Conservation (phyloP, 345 rosid genomes). For the Brassica nigra region DNA sequence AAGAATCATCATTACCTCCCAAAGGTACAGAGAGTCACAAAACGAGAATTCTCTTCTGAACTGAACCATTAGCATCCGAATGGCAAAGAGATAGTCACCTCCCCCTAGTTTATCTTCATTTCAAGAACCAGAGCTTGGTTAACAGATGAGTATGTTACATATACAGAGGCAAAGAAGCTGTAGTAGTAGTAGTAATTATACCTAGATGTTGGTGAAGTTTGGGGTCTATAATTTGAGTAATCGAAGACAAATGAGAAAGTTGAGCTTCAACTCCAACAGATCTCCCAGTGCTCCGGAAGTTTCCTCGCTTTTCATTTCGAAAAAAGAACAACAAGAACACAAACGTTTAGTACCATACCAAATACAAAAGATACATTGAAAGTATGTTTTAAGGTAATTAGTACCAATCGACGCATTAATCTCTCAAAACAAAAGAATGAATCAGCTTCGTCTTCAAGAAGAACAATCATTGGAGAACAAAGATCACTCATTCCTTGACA, state of each 20-base stretch:
- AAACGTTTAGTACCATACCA: slow-evolving; percentile 6
- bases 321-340: neutral
- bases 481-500: slow-evolving; percentile 99
- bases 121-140: neutral
- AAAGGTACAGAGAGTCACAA: slow-evolving; percentile 89
- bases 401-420: slow-evolving; percentile 96
- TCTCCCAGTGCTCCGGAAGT: slow-evolving; percentile 85
- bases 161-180: neutral
- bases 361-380: neutral
- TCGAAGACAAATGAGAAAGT: slow-evolving; percentile 77
- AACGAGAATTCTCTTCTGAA: slow-evolving; percentile 98
- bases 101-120: slow-evolving; percentile 84
- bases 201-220: slow-evolving; percentile 98
- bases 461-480: slow-evolving; percentile 97
- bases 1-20: slow-evolving; percentile 73
- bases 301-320: slow-evolving; percentile 65
- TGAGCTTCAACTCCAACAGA: slow-evolving; percentile 95
- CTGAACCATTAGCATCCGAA: slow-evolving; percentile 97
- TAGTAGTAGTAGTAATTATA: slow-evolving; percentile 41
- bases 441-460: slow-evolving; percentile 91
- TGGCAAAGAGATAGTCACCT: slow-evolving; percentile 93
- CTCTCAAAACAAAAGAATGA: slow-evolving; percentile 99
- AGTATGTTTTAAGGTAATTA: slow-evolving; percentile 26
- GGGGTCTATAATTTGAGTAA: slow-evolving; percentile 92
- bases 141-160: neutral